Evolutionary conservation across 2,329 filamentous ascomycete species (phyloP), one percentile per base, ranked within the genome.

Genomic region (Macrophomina pseudophaseolina): DNA sequence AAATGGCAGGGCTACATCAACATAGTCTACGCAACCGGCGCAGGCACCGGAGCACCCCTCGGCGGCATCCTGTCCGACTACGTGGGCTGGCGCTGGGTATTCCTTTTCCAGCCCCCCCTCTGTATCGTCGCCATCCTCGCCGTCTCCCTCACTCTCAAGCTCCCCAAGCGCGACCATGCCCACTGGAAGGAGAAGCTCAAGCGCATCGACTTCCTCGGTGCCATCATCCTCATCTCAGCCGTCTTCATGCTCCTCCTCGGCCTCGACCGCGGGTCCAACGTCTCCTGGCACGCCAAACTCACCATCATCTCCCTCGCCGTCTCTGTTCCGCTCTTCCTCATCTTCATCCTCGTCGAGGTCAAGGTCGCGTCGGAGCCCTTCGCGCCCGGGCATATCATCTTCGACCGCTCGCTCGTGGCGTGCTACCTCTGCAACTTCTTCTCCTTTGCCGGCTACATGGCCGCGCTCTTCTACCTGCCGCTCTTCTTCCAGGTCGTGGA

Each of bases 71-170:
- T 93, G n/a, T 87, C 90, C 0, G 91, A 93, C 75, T 86, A 83
- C 4, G 84, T 93, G 62, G 90, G 91, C 40, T 93, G 91, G 91
- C 82, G 91, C 70, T 93, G 90, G 89, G 86, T 90, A 0, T 94
- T 95, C 73, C 76, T 92, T 12, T 83, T 83, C 2, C 92, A 94
- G 74, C 86, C 87, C 0, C 91, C 91, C 2, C 74, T 93, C 5
- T 91, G 90, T 67, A 74, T 89, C 7, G 60, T 89, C 1, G 91
- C 91, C 1, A 87, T 91, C 71, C 54, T 87, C 3, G 82, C 88
- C 8, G 90, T 93, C 16, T 84, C 84, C 58, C 72, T 88, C n/a
- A 81, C 85, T 46, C 83, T 94, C 12, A 78, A 90, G 58, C 78
- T 92, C 0, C 90, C 90, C 1, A 80, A 80, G 65, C 78, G 79